Evolutionary conservation across 2,329 filamentous ascomycete species (phyloP).

Genomic region (Cadophora sp.): DNA sequence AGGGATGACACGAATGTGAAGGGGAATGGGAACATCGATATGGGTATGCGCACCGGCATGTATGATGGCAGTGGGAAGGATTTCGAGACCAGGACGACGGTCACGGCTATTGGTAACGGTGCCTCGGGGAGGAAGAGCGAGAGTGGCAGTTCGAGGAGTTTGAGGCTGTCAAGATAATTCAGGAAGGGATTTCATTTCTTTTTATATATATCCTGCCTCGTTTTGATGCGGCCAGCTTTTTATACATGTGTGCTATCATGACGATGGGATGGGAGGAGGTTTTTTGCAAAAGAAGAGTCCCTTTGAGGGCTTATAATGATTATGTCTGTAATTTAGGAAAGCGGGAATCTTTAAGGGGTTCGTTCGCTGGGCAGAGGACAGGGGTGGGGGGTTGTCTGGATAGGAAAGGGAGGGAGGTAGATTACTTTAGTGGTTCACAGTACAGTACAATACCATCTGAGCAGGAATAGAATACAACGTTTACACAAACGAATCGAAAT

Average conservation of each 20-base stretch:
- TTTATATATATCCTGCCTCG: not conserved
- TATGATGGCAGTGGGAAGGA: slow-evolving; percentile 25
- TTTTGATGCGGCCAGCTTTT: no score
- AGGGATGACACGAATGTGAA: not conserved
- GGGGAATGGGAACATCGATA: slow-evolving; percentile 1
- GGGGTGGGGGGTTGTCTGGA: no score
- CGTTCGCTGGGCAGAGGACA: no score
- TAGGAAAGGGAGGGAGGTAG: no score
- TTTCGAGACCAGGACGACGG: slow-evolving; percentile 22
- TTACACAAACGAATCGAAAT: no score
- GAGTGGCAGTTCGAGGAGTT: slow-evolving; percentile 26
- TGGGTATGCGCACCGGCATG: slow-evolving; percentile 21
- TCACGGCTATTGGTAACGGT: slow-evolving; percentile 3
- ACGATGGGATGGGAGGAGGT: not conserved
- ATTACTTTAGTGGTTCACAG: no score
- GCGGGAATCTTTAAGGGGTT: not conserved
- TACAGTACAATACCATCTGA: slow-evolving; percentile 7
- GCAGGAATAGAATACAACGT: not conserved
- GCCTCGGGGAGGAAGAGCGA: slow-evolving; percentile 21
- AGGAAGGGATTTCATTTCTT: not conserved
- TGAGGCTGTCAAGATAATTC: not conserved
- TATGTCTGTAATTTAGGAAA: not conserved
- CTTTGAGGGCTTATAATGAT: slow-evolving; percentile 2
- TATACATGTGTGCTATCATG: no score
- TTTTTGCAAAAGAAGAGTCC: not conserved